phyloP scores from a whole-genome alignment of 371 early-diverging fungal genomes.

The Coemansia sp. region DNA sequence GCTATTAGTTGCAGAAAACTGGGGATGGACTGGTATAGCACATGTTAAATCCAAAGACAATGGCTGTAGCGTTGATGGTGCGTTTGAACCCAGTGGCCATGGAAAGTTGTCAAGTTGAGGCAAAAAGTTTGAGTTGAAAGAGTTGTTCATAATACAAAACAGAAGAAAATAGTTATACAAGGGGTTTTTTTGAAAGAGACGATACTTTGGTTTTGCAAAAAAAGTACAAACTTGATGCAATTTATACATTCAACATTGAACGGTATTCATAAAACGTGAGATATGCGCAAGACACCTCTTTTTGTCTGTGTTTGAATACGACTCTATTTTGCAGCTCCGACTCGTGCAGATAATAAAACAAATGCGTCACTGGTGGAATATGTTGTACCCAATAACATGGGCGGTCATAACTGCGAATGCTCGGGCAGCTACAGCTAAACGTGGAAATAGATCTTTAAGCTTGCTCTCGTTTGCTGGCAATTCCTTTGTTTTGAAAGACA shows the following conservation, averaged over 20 bases:
- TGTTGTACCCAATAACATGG: no score
- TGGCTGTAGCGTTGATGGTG: no score
- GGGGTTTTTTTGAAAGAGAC: not conserved
- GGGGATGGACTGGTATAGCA: no score
- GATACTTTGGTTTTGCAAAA: not conserved
- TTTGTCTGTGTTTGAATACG: no score
- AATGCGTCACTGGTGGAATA: no score
- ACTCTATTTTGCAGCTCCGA: not conserved
- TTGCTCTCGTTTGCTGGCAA: no score
- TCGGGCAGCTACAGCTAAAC: not conserved
- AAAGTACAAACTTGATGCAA: not conserved
- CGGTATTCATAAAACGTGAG: not conserved
- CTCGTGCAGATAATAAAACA: not conserved
- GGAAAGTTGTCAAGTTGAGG: no score
- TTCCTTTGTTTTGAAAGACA: not conserved
- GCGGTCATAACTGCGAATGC: not conserved
- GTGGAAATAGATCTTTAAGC: no score
- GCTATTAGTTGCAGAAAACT: no score
- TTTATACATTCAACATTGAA: not conserved
- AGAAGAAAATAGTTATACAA: not conserved
- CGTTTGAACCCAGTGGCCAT: no score
- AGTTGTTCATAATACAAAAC: not conserved
- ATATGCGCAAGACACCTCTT: not conserved
- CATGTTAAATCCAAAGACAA: no score
- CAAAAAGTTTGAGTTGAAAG: not conserved